phyloP scores from a whole-genome alignment of 2,329 filamentous ascomycete species.

The Curvularia sp. region DNA sequence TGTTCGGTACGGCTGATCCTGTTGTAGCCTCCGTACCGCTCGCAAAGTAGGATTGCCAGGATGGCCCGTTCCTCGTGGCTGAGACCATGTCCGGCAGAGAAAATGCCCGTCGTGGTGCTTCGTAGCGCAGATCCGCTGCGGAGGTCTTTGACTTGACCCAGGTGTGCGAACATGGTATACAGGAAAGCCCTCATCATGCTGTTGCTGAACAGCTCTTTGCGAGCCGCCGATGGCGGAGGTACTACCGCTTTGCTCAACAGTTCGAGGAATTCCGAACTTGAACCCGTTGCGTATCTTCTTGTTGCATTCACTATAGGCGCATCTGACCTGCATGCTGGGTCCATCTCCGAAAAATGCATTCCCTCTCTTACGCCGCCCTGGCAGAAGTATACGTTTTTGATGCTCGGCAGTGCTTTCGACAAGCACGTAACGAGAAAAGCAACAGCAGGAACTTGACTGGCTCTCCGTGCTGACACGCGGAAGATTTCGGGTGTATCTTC shows the following conservation, averaged over 20 bases:
- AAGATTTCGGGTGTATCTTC: slow-evolving; percentile 58
- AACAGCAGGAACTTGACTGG: slow-evolving; percentile 84
- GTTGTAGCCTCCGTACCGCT: slow-evolving; percentile 70
- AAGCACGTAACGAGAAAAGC: slow-evolving; percentile 80
- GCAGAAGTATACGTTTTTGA: slow-evolving; percentile 79
- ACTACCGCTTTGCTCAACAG: slow-evolving; percentile 60
- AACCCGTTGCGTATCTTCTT: slow-evolving; percentile 58
- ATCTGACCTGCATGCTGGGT: slow-evolving; percentile 64
- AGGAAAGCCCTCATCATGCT: slow-evolving; percentile 64
- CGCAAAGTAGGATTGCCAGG: slow-evolving; percentile 74
- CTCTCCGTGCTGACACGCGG: slow-evolving; percentile 80
- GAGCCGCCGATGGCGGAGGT: slow-evolving; percentile 19
- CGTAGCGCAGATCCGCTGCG: slow-evolving; percentile 73
- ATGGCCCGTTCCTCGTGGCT: slow-evolving; percentile 75
- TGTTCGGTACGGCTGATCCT: slow-evolving; percentile 66
- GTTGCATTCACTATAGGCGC: slow-evolving; percentile 73
- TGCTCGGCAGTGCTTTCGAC: slow-evolving; percentile 70
- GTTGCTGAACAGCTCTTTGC: slow-evolving; percentile 51
- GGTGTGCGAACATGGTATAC: slow-evolving; percentile 64
- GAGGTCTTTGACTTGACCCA: slow-evolving; percentile 55
- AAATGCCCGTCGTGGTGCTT: slow-evolving; percentile 70
- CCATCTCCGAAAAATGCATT: slow-evolving; percentile 75
- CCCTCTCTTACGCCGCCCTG: slow-evolving; percentile 89
- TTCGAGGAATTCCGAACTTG: slow-evolving; percentile 56
- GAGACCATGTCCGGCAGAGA: slow-evolving; percentile 74